These are phyloP conservation scores for Ballota nigra DNA, from an alignment of 257 asterid species.

Conservation along the genomic window DNA sequence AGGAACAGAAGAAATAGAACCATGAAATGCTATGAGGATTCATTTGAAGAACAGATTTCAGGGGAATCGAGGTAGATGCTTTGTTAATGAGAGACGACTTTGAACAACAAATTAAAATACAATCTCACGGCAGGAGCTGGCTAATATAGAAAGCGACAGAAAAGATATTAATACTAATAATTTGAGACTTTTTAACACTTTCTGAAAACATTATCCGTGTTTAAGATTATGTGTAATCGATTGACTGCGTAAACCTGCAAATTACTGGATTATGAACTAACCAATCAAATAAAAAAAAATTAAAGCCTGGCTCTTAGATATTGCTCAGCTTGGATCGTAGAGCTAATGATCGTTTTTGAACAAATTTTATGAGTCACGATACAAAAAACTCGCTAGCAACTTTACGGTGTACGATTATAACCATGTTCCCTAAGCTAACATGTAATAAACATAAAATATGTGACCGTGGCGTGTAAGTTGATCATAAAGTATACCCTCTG, in stretches of 20 bases:
- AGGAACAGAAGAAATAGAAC: conserved; percentile 13
- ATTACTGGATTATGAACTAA: not conserved
- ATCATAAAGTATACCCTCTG: too few species aligned
- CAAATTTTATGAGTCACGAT: not conserved
- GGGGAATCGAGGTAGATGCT: not conserved
- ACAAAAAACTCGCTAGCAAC: not conserved
- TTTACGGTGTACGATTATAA: too few species aligned
- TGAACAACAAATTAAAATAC: not conserved
- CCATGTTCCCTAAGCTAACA: too few species aligned
- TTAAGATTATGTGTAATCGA: not conserved
- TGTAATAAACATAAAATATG: too few species aligned
- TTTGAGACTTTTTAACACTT: not conserved
- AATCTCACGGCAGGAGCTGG: not conserved
- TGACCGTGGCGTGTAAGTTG: too few species aligned
- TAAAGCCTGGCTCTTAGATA: too few species aligned
- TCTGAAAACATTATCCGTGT: not conserved
- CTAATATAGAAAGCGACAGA: not conserved
- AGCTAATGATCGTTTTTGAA: not conserved
- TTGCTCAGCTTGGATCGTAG: too few species aligned
- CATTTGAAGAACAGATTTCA: conserved; percentile 24
- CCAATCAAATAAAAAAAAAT: too few species aligned
- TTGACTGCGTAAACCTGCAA: not conserved
- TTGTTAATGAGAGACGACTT: not conserved
- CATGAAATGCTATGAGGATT: conserved; percentile 24
- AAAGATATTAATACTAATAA: not conserved